Conservation (phyloP, 2,329 filamentous ascomycete species). For the Rhinocladiella mackenziei region DNA sequence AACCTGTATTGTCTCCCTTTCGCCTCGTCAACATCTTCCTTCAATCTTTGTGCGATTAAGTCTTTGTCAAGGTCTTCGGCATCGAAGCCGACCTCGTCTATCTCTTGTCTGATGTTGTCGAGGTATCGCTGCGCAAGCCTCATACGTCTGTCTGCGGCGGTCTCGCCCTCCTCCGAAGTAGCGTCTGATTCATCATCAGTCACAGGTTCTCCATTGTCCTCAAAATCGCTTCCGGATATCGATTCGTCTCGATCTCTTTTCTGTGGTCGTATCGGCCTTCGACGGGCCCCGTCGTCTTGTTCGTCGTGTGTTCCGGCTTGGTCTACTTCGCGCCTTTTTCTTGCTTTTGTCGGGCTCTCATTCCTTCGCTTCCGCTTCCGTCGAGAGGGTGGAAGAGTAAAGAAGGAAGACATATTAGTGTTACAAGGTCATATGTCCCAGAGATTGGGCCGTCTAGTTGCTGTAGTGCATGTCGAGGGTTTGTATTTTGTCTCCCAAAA, state of each 20-base stretch:
- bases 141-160: conserved; percentile 79
- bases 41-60: conserved; percentile 80
- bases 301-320: conserved; percentile 44
- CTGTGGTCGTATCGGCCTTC: conserved; percentile 44
- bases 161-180: conserved; percentile 64
- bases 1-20: conserved; percentile 86
- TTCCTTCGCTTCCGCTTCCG: conserved; percentile 81
- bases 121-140: conserved; percentile 89
- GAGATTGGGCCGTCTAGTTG: no score
- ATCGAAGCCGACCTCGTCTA: conserved; percentile 83
- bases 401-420: conserved; percentile 81
- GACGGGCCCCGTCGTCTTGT: conserved; percentile 31
- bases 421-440: conserved; percentile 1
- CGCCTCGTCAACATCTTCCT: conserved; percentile 85
- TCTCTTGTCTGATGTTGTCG: conserved; percentile 79
- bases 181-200: conserved; percentile 60
- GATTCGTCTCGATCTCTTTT: conserved; percentile 61
- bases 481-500: conserved; percentile 6
- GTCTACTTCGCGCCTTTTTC: conserved; percentile 45
- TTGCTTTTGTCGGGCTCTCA: conserved; percentile 41
- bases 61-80: conserved; percentile 91
- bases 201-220: conserved; percentile 57
- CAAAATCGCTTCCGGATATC: conserved; percentile 80
- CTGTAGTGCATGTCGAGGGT: not conserved
- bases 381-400: conserved; percentile 79